These are phyloP conservation scores for Pythium coloratum DNA, from an alignment of 352 stramenopile genomes.

Conservation along the genomic window DNA sequence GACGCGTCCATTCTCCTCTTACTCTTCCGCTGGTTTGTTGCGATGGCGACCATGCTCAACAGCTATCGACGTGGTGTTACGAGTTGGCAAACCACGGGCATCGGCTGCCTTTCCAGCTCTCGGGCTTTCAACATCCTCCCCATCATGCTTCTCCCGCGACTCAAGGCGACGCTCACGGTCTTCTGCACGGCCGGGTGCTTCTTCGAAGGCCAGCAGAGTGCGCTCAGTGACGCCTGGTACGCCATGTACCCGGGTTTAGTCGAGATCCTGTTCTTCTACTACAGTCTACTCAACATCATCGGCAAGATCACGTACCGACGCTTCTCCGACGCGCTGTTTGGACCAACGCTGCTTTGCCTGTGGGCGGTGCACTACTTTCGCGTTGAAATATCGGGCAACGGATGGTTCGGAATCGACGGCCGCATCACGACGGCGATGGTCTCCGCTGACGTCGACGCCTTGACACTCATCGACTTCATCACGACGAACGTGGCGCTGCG, in stretches of 20 bases:
- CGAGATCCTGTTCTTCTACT: conserved; percentile 31
- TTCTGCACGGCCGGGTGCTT: conserved; percentile 33
- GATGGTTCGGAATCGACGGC: conserved; percentile 19
- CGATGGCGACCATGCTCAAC: conserved; percentile 13
- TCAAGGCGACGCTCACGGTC: conserved; percentile 22
- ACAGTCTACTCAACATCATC: conserved; percentile 38
- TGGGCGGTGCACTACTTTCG: conserved; percentile 33
- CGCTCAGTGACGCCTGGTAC: conserved; percentile 35
- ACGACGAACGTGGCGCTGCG: conserved; percentile 29
- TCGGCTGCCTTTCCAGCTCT: conserved; percentile 20
- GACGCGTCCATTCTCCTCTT: conserved; percentile 31
- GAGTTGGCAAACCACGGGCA: conserved; percentile 12
- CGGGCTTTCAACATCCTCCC: conserved; percentile 25
- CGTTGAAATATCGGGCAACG: conserved; percentile 17
- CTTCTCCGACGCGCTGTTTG: no score
- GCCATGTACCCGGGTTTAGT: conserved; percentile 32
- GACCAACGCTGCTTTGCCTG: conserved; percentile 26
- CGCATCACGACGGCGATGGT: conserved; percentile 11
- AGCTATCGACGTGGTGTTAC: conserved; percentile 24
- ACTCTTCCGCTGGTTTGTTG: conserved; percentile 31
- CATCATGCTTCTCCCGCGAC: conserved; percentile 16
- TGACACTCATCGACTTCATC: conserved; percentile 31
- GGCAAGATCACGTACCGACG: conserved; percentile 29
- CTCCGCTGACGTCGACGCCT: conserved; percentile 25
- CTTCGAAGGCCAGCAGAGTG: conserved; percentile 36